phyloP scores from a whole-genome alignment of 2,329 filamentous ascomycete species.

The Diplodia mutila region DNA sequence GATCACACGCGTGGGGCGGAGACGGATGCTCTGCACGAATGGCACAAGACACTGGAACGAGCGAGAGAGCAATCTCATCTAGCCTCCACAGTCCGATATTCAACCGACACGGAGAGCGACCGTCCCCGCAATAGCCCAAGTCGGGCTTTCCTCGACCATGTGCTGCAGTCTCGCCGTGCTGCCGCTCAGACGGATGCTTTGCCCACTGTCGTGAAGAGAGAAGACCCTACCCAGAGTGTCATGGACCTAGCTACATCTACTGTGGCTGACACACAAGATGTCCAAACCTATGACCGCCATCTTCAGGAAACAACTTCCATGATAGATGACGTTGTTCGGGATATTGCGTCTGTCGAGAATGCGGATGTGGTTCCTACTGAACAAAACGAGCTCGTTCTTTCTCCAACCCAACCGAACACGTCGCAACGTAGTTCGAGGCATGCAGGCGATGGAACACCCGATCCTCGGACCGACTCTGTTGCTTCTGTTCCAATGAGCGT shows the following conservation, averaged over 20 bases:
- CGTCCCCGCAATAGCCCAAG: conserved; percentile 16
- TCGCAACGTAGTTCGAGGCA: not conserved
- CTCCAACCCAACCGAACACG: not conserved
- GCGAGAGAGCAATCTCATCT: conserved; percentile 4
- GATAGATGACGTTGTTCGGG: not conserved
- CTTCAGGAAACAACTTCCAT: conserved; percentile 37
- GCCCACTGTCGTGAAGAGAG: conserved; percentile 30
- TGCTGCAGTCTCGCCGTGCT: conserved; percentile 8
- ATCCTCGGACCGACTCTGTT: not conserved
- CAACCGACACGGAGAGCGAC: conserved; percentile 9
- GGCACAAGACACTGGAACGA: conserved; percentile 14
- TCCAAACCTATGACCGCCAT: conserved; percentile 39
- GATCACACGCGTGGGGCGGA: not conserved
- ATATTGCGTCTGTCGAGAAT: not conserved
- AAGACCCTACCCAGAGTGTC: conserved; percentile 49
- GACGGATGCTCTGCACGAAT: not conserved
- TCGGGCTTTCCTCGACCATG: conserved; percentile 8
- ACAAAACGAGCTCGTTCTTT: not conserved
- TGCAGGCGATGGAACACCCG: not conserved
- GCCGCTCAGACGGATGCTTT: not conserved
- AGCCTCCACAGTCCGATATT: conserved; percentile 10
- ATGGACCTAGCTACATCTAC: conserved; percentile 55
- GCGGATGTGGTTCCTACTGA: not conserved
- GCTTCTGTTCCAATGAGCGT: not conserved
- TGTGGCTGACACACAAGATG: conserved; percentile 46